Percentiles rank a stretch among this genome's conserved stretches.
Evolutionary conservation across 768 basidiomycete species (phyloP).

Genomic region (Agaricus sinodeliciosus): DNA sequence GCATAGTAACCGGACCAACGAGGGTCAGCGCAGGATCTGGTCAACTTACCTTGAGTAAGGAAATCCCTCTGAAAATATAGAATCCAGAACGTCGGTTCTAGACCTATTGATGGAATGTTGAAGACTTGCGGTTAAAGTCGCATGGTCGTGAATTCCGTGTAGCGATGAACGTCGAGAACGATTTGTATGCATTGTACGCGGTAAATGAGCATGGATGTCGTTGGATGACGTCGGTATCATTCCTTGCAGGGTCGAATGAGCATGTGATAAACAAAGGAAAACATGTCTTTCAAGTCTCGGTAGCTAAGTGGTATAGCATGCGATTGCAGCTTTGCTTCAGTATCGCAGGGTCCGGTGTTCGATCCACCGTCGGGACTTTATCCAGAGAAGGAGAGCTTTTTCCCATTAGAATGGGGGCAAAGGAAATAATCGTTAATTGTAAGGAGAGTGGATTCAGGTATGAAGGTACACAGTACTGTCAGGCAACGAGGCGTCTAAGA

Average conservation of each 20-base stretch:
- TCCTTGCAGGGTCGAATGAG: too few relatives aligned
- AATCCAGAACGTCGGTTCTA: conserved; percentile 14
- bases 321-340: conserved; percentile 11
- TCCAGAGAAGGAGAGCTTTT: background rate
- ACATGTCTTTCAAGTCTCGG: conserved; percentile 5
- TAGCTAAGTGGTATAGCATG: conserved; percentile 17
- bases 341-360: conserved; percentile 15
- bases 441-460: too few relatives aligned
- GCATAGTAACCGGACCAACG: background rate
- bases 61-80: conserved; percentile 24
- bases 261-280: background rate
- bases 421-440: too few relatives aligned
- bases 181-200: background rate
- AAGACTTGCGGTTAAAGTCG: background rate
- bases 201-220: background rate
- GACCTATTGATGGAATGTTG: background rate
- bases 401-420: too few relatives aligned
- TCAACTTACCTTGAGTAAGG: conserved; percentile 31
- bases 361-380: conserved; percentile 11
- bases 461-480: background rate
- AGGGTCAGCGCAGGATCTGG: background rate
- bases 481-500: background rate
- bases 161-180: background rate
- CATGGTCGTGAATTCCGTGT: background rate
- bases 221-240: background rate